phyloP scores from a whole-genome alignment of 208 protist species.

The Leishmania aethiopica region DNA sequence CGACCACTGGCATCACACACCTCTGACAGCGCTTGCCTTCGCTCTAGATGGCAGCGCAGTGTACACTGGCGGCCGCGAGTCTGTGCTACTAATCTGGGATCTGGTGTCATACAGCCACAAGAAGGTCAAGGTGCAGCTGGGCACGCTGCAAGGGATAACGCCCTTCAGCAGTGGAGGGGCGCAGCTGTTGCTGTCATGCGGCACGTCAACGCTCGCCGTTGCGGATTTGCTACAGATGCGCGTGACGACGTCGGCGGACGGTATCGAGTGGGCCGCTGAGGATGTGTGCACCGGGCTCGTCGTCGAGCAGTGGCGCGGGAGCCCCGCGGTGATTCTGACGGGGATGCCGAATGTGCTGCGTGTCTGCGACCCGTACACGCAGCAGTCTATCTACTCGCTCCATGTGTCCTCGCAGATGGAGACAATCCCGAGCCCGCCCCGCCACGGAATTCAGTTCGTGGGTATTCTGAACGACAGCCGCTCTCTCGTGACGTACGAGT shows the following conservation, averaged over 20 bases:
- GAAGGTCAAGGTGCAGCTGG: slow-evolving; percentile 30
- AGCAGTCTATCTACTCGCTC: slow-evolving; percentile 87
- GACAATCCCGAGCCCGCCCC: slow-evolving; percentile 63
- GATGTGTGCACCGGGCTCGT: slow-evolving; percentile 70
- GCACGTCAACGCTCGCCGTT: slow-evolving; percentile 64
- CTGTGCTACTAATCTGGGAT: slow-evolving; percentile 74
- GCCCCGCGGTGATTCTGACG: slow-evolving; percentile 75
- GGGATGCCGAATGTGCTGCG: slow-evolving; percentile 83
- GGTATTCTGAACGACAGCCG: slow-evolving; percentile 67
- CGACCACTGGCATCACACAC: slow-evolving; percentile 92
- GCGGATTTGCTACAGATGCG: slow-evolving; percentile 75
- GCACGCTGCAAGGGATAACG: slow-evolving; percentile 41
- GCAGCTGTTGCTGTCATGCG: slow-evolving; percentile 70
- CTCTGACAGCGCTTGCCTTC: slow-evolving; percentile 71
- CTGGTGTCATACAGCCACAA: slow-evolving; percentile 55
- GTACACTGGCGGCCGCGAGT: slow-evolving; percentile 71
- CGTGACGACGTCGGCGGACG: slow-evolving; percentile 60
- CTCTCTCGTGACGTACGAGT: slow-evolving; percentile 83
- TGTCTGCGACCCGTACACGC: slow-evolving; percentile 83
- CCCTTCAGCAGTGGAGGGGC: slow-evolving; percentile 35
- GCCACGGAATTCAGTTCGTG: slow-evolving; percentile 80
- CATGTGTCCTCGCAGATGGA: slow-evolving; percentile 91
- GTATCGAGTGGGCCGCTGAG: slow-evolving; percentile 81
- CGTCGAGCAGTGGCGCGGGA: slow-evolving; percentile 74
- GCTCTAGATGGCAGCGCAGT: slow-evolving; percentile 77